These are phyloP conservation scores for Apiotrichum laibachii DNA, from an alignment of 1,284 basidiomycete genomes.

Conservation along the genomic window DNA sequence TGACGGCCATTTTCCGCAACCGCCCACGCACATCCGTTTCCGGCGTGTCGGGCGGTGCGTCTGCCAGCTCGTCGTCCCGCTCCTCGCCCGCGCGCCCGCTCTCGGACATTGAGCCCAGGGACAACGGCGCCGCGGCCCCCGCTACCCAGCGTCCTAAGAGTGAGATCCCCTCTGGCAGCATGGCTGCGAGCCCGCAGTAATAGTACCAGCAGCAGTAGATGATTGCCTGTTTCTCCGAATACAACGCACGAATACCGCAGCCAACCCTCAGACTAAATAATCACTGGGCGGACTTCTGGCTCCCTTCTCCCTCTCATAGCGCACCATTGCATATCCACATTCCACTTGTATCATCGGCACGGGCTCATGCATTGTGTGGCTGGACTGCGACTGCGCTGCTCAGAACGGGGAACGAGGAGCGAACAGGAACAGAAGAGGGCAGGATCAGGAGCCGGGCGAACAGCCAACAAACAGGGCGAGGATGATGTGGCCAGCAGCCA, in stretches of 20 bases:
- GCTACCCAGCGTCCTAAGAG: constrained; percentile 1
- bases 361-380: too few relatives aligned
- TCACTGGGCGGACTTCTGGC: too few relatives aligned
- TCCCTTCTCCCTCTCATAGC: not conserved
- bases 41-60: not conserved
- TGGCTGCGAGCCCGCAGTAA: not conserved
- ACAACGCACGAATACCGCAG: not conserved
- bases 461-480: too few relatives aligned
- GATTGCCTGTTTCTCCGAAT: not conserved
- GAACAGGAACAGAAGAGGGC: too few relatives aligned
- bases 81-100: constrained; percentile 2
- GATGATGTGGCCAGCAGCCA: too few relatives aligned
- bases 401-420: too few relatives aligned
- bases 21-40: not conserved
- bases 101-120: constrained; percentile 3
- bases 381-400: too few relatives aligned
- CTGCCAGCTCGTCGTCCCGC: not conserved
- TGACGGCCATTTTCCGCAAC: constrained; percentile 41
- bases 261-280: not conserved
- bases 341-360: too few relatives aligned
- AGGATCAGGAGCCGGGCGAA: too few relatives aligned
- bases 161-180: constrained; percentile 1
- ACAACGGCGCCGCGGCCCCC: too few relatives aligned
- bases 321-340: too few relatives aligned
- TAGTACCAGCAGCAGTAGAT: not conserved